Evolutionary conservation across 768 basidiomycete genomes (phyloP).

Genomic region (Punctularia strigosozonata): DNA sequence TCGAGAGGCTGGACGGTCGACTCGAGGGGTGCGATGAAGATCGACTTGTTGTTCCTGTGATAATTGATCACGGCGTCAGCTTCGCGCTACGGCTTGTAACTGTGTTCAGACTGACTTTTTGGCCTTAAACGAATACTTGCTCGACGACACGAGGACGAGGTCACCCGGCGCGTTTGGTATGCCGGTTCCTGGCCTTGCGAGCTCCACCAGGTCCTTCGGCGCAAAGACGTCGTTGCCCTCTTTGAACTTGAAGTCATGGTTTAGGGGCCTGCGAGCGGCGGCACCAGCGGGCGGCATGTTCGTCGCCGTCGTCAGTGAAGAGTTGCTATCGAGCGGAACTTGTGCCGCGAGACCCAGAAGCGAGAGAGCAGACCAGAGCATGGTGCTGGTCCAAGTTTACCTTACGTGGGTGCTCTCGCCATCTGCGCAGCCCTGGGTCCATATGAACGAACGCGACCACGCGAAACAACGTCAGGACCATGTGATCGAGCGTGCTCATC

Average conservation of each 20-base stretch:
- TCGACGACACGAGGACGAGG: constrained; percentile 53
- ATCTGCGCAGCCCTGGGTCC: too few relatives aligned
- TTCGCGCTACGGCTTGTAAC: not conserved
- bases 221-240: constrained; percentile 49
- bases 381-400: constrained; percentile 1
- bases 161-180: constrained; percentile 60
- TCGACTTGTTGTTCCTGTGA: constrained; percentile 56
- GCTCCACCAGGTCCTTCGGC: constrained; percentile 57
- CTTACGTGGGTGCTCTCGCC: too few relatives aligned
- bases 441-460: too few relatives aligned
- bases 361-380: constrained; percentile 44
- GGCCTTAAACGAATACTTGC: constrained; percentile 60
- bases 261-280: not conserved
- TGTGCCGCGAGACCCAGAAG: constrained; percentile 47
- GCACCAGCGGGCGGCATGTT: constrained; percentile 1
- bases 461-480: too few relatives aligned
- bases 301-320: constrained; percentile 1
- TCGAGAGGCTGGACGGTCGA: constrained; percentile 36
- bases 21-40: constrained; percentile 50
- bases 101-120: constrained; percentile 42
- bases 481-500: too few relatives aligned
- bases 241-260: constrained; percentile 45
- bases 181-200: constrained; percentile 56
- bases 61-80: not conserved
- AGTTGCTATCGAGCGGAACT: constrained; percentile 31